Evolutionary conservation across 1,284 basidiomycete species (phyloP).

Genomic region (Boletus putidus): DNA sequence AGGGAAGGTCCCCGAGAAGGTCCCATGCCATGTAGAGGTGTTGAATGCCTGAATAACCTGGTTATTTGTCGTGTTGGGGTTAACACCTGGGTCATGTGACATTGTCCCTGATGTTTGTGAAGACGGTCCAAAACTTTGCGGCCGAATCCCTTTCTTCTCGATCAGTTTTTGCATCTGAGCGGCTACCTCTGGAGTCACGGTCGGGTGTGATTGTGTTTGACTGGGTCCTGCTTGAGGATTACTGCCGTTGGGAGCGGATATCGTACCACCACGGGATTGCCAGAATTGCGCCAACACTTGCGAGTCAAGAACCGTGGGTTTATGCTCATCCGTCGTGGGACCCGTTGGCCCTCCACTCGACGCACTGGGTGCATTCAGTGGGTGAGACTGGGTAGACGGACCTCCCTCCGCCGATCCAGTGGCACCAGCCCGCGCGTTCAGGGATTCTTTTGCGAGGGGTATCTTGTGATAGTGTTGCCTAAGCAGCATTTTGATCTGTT

Average conservation of each 20-base stretch:
- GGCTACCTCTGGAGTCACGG: conserved; percentile 31
- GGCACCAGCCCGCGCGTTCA: conserved; percentile 4
- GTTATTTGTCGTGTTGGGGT: conserved; percentile 4
- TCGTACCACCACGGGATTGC: conserved; percentile 31
- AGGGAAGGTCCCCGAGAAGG: conserved; percentile 49
- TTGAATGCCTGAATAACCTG: conserved; percentile 6
- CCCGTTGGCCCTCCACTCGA: conserved; percentile 12
- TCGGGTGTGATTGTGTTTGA: conserved; percentile 16
- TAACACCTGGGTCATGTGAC: conserved; percentile 17
- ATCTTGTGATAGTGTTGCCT: conserved; percentile 22
- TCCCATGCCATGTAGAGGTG: conserved; percentile 50
- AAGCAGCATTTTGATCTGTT: conserved; percentile 23
- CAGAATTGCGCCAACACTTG: conserved; percentile 32
- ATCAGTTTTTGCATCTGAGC: conserved; percentile 55
- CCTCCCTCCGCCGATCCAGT: conserved; percentile 4
- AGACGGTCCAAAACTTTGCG: conserved; percentile 15
- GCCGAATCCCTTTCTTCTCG: conserved; percentile 41
- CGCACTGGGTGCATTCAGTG: conserved; percentile 1
- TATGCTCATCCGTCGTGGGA: conserved; percentile 27
- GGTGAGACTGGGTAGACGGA: conserved; percentile 19
- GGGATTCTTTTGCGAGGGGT: conserved; percentile 14
- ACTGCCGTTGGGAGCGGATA: conserved; percentile 1
- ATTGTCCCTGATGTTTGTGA: conserved; percentile 11
- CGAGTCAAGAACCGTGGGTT: conserved; percentile 17
- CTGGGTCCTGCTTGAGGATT: conserved; percentile 8